These are phyloP conservation scores for Akanthomyces lecanii DNA, from an alignment of 2,329 filamentous ascomycete species.

Conservation along the genomic window DNA sequence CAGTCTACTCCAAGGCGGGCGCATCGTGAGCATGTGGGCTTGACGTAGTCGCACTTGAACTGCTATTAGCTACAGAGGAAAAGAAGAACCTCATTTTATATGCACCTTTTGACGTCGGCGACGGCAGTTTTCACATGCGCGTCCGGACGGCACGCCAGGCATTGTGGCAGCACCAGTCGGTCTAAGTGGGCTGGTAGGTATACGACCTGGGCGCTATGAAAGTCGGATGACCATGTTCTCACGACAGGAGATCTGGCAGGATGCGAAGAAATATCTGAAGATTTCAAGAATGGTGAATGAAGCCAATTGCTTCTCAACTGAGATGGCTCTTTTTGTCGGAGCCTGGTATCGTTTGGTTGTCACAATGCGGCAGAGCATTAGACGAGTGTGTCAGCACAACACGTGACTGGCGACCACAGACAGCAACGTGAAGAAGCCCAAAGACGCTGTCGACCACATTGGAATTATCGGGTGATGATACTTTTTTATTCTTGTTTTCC, in stretches of 20 bases:
- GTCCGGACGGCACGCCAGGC: conserved; percentile 11
- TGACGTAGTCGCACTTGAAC: conserved; percentile 9
- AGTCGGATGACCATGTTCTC: background rate
- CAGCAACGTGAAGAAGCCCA: background rate
- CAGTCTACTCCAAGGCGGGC: conserved; percentile 5
- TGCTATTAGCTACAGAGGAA: background rate
- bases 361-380: background rate
- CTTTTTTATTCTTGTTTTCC: too few relatives aligned
- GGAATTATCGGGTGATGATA: too few relatives aligned
- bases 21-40: conserved; percentile 13
- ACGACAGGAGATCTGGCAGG: background rate
- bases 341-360: background rate
- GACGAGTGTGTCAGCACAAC: conserved; percentile 4
- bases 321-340: too few relatives aligned
- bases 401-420: background rate
- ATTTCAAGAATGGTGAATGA: background rate
- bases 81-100: background rate
- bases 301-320: background rate
- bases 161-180: background rate
- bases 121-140: conserved; percentile 13
- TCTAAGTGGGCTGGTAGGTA: conserved; percentile 5
- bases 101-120: conserved; percentile 15
- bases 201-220: background rate
- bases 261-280: background rate
- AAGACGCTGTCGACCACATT: background rate